A percentile compares a stretch with the other conserved stretches of the same genome.
Evolutionary conservation across 1,284 basidiomycete genomes (phyloP).

Genomic region (Ustilago lituana): DNA sequence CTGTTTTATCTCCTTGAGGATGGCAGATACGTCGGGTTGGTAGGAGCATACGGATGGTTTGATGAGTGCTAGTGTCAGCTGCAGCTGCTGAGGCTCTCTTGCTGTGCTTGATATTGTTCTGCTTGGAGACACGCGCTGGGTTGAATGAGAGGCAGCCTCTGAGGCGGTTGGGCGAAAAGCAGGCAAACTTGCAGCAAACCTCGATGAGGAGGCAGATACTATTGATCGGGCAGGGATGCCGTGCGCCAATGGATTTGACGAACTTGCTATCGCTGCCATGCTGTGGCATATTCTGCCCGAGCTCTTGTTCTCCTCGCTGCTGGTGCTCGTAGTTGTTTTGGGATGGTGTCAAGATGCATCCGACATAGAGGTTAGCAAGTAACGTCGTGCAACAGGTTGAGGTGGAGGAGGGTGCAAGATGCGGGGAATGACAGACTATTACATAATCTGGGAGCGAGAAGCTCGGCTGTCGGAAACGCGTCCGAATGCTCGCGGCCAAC

Average conservation of each 20-base stretch:
- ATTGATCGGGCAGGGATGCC: neutral
- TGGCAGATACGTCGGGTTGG: conserved; percentile 53
- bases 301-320: too few relatives aligned
- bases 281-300: neutral
- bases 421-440: conserved; percentile 3
- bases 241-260: neutral
- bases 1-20: conserved; percentile 54
- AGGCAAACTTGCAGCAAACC: neutral
- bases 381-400: neutral
- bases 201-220: neutral
- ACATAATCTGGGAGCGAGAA: conserved; percentile 4
- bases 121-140: too few relatives aligned
- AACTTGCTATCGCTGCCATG: conserved; percentile 8
- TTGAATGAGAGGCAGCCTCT: too few relatives aligned
- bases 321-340: too few relatives aligned
- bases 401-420: conserved; percentile 5
- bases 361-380: too few relatives aligned
- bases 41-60: conserved; percentile 63
- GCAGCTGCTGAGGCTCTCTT: conserved; percentile 1
- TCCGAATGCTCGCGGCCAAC: conserved; percentile 4
- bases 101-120: conserved; percentile 2
- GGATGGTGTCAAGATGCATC: too few relatives aligned
- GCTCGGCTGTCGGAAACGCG: conserved; percentile 28
- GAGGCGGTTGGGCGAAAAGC: too few relatives aligned
- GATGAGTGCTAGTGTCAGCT: conserved; percentile 62